Conservation (phyloP, 164 flowering plant genomes). For the Kalanchoe fedtschenkoi region DNA sequence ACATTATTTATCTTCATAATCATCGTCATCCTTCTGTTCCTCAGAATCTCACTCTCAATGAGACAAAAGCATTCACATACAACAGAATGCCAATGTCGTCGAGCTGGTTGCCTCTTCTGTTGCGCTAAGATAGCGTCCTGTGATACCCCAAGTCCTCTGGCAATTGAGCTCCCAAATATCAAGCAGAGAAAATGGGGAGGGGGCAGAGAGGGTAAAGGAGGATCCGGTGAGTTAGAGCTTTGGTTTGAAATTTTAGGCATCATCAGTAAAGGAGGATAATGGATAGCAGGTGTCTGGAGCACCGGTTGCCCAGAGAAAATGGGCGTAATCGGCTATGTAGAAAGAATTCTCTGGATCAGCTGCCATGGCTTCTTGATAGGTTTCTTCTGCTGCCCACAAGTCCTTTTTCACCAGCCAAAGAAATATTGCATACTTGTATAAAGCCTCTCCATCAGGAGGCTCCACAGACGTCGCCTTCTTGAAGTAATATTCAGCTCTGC, state of each 20-base stretch:
- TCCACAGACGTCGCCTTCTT: slow-evolving; percentile 45
- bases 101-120: not conserved
- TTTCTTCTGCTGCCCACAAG: slow-evolving; percentile 75
- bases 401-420: slow-evolving; percentile 68
- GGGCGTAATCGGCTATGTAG: slow-evolving; percentile 66
- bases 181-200: not conserved
- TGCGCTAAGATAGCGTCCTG: too few relatives aligned
- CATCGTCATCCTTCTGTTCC: not conserved
- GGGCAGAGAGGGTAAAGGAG: not conserved
- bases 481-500: slow-evolving; percentile 91
- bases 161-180: not conserved
- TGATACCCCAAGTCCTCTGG: not conserved
- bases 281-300: slow-evolving; percentile 87
- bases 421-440: slow-evolving; percentile 59
- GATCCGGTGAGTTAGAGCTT: not conserved
- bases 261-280: slow-evolving; percentile 20
- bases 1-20: slow-evolving; percentile 1
- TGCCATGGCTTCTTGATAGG: slow-evolving; percentile 60
- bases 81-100: not conserved
- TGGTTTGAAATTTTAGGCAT: not conserved
- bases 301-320: slow-evolving; percentile 88
- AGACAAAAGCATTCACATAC: not conserved
- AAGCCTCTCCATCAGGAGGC: slow-evolving; percentile 67
- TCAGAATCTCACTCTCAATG: not conserved
- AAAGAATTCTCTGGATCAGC: slow-evolving; percentile 62